Evolutionary conservation across 2,329 filamentous ascomycete species (phyloP).

Genomic region (Rutstroemia sp.): DNA sequence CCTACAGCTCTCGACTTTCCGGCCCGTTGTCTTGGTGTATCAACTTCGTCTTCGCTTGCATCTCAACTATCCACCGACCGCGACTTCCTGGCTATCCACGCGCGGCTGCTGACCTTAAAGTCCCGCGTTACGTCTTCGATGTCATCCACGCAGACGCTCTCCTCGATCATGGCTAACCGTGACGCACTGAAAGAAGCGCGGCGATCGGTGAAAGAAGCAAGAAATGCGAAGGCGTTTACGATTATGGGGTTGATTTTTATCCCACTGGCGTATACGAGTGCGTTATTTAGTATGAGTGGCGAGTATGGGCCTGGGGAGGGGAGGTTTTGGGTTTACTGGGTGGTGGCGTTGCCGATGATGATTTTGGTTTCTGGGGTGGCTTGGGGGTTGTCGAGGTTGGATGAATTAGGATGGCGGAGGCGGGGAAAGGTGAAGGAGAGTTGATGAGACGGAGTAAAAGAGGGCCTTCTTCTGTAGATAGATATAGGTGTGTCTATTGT

Average conservation of each 20-base stretch:
- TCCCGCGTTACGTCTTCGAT: neutral
- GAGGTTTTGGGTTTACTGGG: constrained; percentile 1
- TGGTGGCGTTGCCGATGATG: neutral
- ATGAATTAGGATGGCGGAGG: neutral
- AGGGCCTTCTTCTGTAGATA: neutral
- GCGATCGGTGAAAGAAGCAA: neutral
- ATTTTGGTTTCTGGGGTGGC: neutral
- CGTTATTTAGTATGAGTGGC: constrained; percentile 4
- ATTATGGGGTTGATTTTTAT: neutral
- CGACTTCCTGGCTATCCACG: neutral
- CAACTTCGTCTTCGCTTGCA: neutral
- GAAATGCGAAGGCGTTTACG: neutral
- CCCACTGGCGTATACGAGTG: neutral
- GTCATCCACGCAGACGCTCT: neutral
- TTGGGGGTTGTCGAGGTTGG: neutral
- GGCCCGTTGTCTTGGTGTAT: too few species aligned
- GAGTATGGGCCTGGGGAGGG: neutral
- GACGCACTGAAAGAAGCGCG: neutral
- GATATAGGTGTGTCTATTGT: neutral
- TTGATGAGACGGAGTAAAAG: neutral
- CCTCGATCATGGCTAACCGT: neutral
- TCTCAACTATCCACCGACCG: neutral
- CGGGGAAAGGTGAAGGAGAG: neutral
- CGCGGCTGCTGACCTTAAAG: neutral
- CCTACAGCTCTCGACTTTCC: too few species aligned